phyloP scores from a whole-genome alignment of 371 early-diverging fungal genomes.

The Zopfochytrium polystomum region DNA sequence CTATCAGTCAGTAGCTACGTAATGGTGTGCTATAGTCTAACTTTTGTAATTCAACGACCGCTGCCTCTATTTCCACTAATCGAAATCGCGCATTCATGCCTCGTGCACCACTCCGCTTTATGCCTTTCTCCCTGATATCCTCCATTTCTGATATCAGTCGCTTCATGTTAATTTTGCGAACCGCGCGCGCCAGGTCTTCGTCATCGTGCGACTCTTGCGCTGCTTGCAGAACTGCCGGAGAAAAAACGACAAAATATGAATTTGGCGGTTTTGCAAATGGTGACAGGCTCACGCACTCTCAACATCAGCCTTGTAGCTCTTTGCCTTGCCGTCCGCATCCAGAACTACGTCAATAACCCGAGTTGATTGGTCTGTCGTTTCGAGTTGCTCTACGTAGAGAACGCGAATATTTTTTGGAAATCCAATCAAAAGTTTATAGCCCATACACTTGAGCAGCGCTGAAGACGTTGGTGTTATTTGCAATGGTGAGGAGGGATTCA shows the following conservation, averaged over 20 bases:
- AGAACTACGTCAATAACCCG: constrained; percentile 66
- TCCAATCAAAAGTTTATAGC: constrained; percentile 68
- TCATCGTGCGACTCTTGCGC: constrained; percentile 20
- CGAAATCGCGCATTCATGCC: constrained; percentile 70
- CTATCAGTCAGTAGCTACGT: too few species aligned
- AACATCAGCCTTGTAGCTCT: constrained; percentile 29
- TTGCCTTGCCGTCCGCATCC: constrained; percentile 63
- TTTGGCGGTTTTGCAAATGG: constrained; percentile 5
- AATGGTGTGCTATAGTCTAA: too few species aligned
- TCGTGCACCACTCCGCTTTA: constrained; percentile 72
- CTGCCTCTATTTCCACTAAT: constrained; percentile 46
- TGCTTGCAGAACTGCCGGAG: constrained; percentile 9
- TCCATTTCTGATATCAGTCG: constrained; percentile 46
- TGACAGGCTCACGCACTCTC: constrained; percentile 40
- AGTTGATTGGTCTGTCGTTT: constrained; percentile 39
- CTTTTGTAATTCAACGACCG: constrained; percentile 29
- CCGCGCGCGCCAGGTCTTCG: constrained; percentile 14
- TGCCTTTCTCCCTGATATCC: constrained; percentile 62
- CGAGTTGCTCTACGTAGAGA: constrained; percentile 72
- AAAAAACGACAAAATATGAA: not conserved
- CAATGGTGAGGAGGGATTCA: too few species aligned
- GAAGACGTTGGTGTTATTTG: too few species aligned
- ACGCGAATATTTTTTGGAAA: constrained; percentile 73
- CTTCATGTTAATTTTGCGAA: constrained; percentile 15
- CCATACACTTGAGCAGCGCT: constrained; percentile 72